phyloP scores from a whole-genome alignment of 805 yeast genomes.

The Henningerozyma blattae region DNA sequence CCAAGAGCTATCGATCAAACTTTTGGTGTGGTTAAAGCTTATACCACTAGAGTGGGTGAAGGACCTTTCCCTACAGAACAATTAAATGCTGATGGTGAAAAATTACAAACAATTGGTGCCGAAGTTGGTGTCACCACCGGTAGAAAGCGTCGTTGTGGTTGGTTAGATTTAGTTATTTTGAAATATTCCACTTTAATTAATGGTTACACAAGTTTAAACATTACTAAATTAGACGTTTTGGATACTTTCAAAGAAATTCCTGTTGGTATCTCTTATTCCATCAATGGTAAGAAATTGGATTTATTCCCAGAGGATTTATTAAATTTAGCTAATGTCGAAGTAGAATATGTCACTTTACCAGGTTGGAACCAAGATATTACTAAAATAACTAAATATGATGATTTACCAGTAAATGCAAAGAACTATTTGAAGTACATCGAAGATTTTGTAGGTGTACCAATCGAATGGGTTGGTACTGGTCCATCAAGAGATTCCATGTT shows the following conservation, averaged over 20 bases:
- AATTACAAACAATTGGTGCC: constrained; percentile 82
- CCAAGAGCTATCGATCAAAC: constrained; percentile 70
- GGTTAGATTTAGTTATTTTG: constrained; percentile 94
- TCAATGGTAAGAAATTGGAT: constrained; percentile 62
- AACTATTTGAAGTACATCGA: constrained; percentile 78
- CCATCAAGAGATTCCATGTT: constrained; percentile 94
- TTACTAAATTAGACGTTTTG: constrained; percentile 90
- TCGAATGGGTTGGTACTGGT: constrained; percentile 97
- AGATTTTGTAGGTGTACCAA: constrained; percentile 69
- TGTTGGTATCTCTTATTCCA: constrained; percentile 74
- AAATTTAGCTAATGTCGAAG: constrained; percentile 79
- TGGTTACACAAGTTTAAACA: constrained; percentile 89
- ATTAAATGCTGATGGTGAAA: constrained; percentile 74
- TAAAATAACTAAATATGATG: constrained; percentile 51
- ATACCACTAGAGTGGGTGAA: constrained; percentile 97
- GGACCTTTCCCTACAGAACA: constrained; percentile 99
- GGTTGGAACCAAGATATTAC: constrained; percentile 92
- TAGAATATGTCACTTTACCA: constrained; percentile 79
- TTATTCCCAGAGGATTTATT: constrained; percentile 90
- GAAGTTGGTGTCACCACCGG: constrained; percentile 98
- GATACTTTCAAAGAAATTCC: constrained; percentile 82
- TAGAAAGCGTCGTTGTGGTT: constrained; percentile 97
- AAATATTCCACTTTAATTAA: constrained; percentile 84
- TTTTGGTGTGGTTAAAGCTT: constrained; percentile 96
- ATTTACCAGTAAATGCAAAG: constrained; percentile 81